Conservation (phyloP, 371 early-diverging fungal species). For the Mucor velutinosus region DNA sequence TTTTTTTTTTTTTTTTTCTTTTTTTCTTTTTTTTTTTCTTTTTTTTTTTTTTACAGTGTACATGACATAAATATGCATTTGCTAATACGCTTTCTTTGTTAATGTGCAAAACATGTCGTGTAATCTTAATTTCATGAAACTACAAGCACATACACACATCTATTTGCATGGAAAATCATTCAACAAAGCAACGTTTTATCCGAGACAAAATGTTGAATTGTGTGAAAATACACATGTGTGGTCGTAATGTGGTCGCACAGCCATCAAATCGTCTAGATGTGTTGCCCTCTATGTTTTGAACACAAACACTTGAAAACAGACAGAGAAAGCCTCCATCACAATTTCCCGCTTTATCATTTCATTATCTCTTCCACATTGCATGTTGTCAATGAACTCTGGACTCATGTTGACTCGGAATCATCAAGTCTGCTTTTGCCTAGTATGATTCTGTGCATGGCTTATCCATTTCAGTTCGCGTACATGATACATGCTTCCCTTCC, state of each 20-base stretch:
- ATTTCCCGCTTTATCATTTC: neutral
- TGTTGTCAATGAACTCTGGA: neutral
- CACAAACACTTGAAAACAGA: neutral
- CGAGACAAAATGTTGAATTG: slow-evolving; percentile 2
- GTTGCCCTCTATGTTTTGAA: neutral
- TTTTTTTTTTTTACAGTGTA: neutral
- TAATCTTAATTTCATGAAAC: slow-evolving; percentile 2
- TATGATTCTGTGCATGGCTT: neutral
- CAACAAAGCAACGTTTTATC: neutral
- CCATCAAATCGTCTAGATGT: neutral
- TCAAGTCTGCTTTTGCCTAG: neutral
- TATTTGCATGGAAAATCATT: neutral
- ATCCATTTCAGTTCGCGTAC: neutral
- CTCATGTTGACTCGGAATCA: neutral
- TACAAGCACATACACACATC: neutral
- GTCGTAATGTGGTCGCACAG: slow-evolving; percentile 5
- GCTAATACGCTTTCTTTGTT: neutral
- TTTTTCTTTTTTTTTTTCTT: neutral
- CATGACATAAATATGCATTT: neutral
- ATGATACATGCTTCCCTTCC: neutral
- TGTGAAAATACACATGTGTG: slow-evolving; percentile 6
- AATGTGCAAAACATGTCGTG: neutral
- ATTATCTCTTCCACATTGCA: neutral
- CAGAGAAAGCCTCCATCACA: neutral
- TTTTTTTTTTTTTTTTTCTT: neutral